Evolutionary conservation across 2,329 filamentous ascomycete genomes (phyloP).

Genomic region (Eurotiales sp.): DNA sequence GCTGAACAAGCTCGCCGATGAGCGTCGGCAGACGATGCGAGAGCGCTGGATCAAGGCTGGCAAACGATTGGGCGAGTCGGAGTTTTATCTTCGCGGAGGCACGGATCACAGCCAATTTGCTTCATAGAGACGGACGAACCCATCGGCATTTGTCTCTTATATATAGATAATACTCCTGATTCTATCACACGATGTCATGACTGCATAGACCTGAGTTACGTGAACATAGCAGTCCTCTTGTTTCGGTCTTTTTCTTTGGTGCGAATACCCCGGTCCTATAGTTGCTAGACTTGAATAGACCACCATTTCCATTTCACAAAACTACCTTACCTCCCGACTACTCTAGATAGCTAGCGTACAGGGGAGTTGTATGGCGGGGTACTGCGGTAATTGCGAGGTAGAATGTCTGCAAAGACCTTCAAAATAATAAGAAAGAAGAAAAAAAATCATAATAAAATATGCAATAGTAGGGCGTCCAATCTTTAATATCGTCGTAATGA

Average conservation of each 20-base stretch:
- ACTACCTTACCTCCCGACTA: too few species aligned
- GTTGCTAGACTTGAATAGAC: too few species aligned
- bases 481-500: too few species aligned
- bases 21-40: conserved; percentile 59
- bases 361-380: conserved; percentile 11
- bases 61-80: conserved; percentile 77
- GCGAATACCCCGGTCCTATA: conserved; percentile 1
- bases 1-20: conserved; percentile 65
- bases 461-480: too few species aligned
- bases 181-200: background rate
- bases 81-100: conserved; percentile 81
- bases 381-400: too few species aligned
- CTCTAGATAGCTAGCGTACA: too few species aligned
- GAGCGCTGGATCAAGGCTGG: conserved; percentile 77
- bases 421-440: too few species aligned
- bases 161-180: too few species aligned
- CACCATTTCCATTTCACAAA: background rate
- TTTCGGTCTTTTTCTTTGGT: background rate
- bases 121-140: too few species aligned
- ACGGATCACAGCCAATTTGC: conserved; percentile 26
- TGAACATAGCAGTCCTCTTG: background rate
- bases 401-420: too few species aligned
- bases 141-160: background rate
- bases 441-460: too few species aligned
- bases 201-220: background rate